Conservation (phyloP, 768 basidiomycete genomes). For the Phanerodontia chrysosporium region DNA sequence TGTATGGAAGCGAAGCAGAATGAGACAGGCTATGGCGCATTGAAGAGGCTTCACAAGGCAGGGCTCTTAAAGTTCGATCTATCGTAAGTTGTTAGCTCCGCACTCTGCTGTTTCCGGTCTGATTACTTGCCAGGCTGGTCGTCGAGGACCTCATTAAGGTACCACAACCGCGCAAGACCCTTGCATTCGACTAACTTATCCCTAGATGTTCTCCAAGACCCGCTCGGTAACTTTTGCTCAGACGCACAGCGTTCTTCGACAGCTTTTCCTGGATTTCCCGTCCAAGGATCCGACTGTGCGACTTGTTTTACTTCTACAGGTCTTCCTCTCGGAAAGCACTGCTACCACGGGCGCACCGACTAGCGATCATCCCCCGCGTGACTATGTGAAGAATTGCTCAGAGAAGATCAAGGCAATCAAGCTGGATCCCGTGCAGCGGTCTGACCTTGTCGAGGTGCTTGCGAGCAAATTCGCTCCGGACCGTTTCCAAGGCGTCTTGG, state of each 20-base stretch:
- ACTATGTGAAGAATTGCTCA: slow-evolving; percentile 22
- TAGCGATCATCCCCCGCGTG: slow-evolving; percentile 16
- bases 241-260: slow-evolving; percentile 51
- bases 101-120: background rate
- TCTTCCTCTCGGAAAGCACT: slow-evolving; percentile 41
- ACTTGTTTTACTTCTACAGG: slow-evolving; percentile 67
- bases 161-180: background rate
- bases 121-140: slow-evolving; percentile 33
- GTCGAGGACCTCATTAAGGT: slow-evolving; percentile 71
- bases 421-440: slow-evolving; percentile 50
- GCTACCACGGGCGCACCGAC: slow-evolving; percentile 2
- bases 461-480: slow-evolving; percentile 69
- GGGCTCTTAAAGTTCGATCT: slow-evolving; percentile 68
- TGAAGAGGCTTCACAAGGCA: slow-evolving; percentile 62
- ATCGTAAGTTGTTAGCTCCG: slow-evolving; percentile 37
- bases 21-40: slow-evolving; percentile 61
- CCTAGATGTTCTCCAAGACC: slow-evolving; percentile 64
- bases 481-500: slow-evolving; percentile 42
- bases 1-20: slow-evolving; percentile 79
- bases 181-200: background rate
- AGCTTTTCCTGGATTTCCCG: slow-evolving; percentile 66
- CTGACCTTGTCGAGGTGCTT: slow-evolving; percentile 60
- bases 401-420: slow-evolving; percentile 52
- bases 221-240: slow-evolving; percentile 53
- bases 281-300: slow-evolving; percentile 56